Conservation (phyloP, 768 basidiomycete genomes). For the Russula griseocarnosa region DNA sequence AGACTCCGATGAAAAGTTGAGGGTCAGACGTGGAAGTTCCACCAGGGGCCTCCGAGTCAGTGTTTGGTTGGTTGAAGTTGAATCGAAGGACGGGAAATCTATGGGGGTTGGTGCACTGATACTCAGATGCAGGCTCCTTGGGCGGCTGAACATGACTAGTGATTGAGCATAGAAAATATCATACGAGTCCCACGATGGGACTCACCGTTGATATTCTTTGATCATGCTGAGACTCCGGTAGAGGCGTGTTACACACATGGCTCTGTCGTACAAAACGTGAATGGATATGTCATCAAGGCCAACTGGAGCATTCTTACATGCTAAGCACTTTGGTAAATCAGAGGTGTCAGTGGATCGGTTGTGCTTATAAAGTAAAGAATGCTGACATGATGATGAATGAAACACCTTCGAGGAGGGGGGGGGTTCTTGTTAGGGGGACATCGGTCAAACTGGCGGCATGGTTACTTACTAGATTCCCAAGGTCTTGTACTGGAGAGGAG, state of each 20-base stretch:
- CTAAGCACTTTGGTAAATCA: conserved; percentile 4
- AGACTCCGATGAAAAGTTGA: not conserved
- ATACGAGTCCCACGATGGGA: not conserved
- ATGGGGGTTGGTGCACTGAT: not conserved
- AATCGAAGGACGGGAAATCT: not conserved
- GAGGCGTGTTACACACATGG: conserved; percentile 23
- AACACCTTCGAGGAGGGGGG: conserved; percentile 7
- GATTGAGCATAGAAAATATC: not conserved
- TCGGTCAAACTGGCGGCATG: not conserved
- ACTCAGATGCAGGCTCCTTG: not conserved
- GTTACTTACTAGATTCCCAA: conserved; percentile 11
- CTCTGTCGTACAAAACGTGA: conserved; percentile 1
- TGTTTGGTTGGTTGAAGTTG: not conserved
- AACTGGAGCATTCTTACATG: conserved; percentile 8
- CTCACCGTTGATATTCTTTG: conserved; percentile 3
- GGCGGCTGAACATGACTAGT: not conserved
- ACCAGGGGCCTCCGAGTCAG: no score
- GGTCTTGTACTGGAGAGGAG: not conserved
- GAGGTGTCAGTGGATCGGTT: not conserved
- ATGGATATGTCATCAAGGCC: not conserved
- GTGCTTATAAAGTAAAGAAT: not conserved
- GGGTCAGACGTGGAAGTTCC: not conserved
- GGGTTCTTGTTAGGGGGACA: not conserved
- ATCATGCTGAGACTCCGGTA: conserved; percentile 11
- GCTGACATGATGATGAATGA: conserved; percentile 16